Evolutionary conservation across 2,329 filamentous ascomycete species (phyloP), one percentile per base, ranked within the genome.

Genomic region (Dothistroma pini): DNA sequence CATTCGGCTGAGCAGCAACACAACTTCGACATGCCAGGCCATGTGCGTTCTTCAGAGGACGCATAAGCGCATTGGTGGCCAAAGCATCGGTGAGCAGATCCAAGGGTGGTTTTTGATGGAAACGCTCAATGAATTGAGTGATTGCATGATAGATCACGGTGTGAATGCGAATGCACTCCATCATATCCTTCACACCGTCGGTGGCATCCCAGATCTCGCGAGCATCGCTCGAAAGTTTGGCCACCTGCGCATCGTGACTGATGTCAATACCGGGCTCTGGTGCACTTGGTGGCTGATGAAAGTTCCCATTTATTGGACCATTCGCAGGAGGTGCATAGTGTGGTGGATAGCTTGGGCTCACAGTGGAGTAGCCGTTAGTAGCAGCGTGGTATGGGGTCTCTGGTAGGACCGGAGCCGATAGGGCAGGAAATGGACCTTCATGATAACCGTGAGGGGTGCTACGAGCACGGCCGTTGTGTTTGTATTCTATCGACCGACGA

Each of bases 141-240:
- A 83, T 79, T 56, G 86, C 76, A 70, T 89, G 85, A 69, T 88
- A 80, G 48, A 93, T 80, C 10, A 89, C 78, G 52, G 86, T 81
- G 34, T 57, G 48, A 16, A 89, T 79, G 65, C 86, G 85, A 52
- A 90, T 79, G 62, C 82, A 83, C 44, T 83, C 82, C 14, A 86
- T 82, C 16, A 91, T 75, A 55, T 86, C 82, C 66, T 84, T 84
- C 63, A 90, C 78, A 2, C 80, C 80, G 8, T 80, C 81, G 2
- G 87, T 82, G 22, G 78, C 75, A 63, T 83, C 82, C 88, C 89
- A 93, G 38, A 88, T 74, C 25, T 85, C 83, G 61, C 83, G 81
- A 4, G 85, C 83, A 69, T 82, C 80, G 48, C 75, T 78, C 10
- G 81, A 80, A 62, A 90, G 54, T 55, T 68, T 64, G 22, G 59